Conservation (phyloP, 1,284 basidiomycete genomes). For the Sanghuangporus sanghuang region DNA sequence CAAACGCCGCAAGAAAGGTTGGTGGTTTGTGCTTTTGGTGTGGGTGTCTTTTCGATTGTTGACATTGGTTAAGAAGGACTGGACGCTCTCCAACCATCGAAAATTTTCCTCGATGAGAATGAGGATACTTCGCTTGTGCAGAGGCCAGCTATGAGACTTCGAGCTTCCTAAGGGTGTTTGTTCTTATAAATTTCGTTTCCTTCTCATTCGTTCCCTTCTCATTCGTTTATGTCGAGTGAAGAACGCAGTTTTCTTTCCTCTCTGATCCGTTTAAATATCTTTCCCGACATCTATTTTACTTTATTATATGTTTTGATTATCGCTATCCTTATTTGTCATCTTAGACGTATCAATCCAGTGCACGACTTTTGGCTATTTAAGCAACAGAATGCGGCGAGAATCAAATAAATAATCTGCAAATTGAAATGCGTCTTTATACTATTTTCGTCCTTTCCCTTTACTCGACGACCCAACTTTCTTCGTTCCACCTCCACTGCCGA, state of each 20-base stretch:
- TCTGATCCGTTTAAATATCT: not conserved
- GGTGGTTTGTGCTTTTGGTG: not conserved
- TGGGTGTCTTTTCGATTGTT: not conserved
- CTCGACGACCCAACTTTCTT: constrained; percentile 31
- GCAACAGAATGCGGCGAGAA: not conserved
- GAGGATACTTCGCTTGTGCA: not conserved
- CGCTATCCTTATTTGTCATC: not conserved
- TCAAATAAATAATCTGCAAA: not conserved
- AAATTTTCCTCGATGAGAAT: not conserved
- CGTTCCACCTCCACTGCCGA: constrained; percentile 44
- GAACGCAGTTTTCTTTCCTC: not conserved
- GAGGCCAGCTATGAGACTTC: not conserved
- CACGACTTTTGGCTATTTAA: not conserved
- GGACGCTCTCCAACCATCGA: not conserved
- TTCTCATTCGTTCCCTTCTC: not conserved
- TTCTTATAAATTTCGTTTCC: not conserved
- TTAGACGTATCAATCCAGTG: not conserved
- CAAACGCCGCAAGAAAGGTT: not conserved
- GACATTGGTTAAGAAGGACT: not conserved
- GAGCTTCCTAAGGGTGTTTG: not conserved
- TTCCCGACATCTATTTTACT: not conserved
- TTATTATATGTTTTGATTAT: not conserved
- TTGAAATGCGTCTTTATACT: not conserved
- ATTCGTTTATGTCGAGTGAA: not conserved
- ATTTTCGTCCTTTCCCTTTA: constrained; percentile 15